A percentile compares a stretch with the other conserved stretches of the same genome.
Conservation (phyloP, 2,329 filamentous ascomycete genomes). For the Beauveria pseudobassiana region DNA sequence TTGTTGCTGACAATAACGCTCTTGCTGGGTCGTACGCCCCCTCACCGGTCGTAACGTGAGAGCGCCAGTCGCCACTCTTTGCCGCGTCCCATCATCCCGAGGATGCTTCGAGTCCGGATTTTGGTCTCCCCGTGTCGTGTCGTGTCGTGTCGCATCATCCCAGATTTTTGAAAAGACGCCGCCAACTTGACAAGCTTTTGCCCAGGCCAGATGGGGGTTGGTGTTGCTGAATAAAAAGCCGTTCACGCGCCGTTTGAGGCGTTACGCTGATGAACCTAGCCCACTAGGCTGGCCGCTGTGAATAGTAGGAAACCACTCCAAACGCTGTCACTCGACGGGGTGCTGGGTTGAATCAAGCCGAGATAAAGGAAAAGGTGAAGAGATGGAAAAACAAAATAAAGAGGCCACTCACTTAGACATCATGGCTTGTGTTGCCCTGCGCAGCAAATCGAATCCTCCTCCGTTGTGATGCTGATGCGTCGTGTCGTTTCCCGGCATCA, state of each 20-base stretch:
- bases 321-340: background rate
- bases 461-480: constrained; percentile 20
- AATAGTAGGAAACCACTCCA: background rate
- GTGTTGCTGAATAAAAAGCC: background rate
- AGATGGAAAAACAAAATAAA: background rate
- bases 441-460: constrained; percentile 48
- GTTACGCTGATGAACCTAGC: background rate
- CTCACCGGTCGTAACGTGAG: background rate
- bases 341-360: background rate
- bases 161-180: background rate
- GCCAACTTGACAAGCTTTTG: background rate
- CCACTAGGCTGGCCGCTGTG: background rate
- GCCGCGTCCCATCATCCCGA: background rate
- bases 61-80: background rate
- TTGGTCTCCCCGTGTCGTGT: no score
- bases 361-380: background rate
- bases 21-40: background rate
- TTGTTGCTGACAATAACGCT: constrained; percentile 3
- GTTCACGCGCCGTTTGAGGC: background rate
- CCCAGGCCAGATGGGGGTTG: background rate
- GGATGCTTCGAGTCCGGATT: no score
- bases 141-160: background rate
- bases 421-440: constrained; percentile 55
- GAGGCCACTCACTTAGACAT: constrained; percentile 51
- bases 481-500: constrained; percentile 6